These are phyloP conservation scores for Colletotrichum agaves DNA, from an alignment of 2,329 filamentous ascomycete genomes.

Conservation along the genomic window DNA sequence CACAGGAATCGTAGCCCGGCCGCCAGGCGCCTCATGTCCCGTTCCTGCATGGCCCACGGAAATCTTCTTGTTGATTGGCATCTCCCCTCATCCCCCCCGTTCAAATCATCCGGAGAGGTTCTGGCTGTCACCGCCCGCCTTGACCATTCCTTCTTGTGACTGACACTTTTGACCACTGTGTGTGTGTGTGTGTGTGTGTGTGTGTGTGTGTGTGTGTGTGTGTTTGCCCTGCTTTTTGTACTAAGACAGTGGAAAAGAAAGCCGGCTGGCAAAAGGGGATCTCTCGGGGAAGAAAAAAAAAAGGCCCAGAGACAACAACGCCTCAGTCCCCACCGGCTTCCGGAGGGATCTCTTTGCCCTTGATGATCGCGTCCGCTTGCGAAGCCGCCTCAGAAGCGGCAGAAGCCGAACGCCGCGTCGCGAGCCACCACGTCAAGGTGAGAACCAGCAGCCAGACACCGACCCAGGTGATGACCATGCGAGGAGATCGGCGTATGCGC, in stretches of 20 bases:
- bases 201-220: neutral
- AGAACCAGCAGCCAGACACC: conserved; percentile 34
- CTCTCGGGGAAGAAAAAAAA: neutral
- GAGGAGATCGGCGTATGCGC: conserved; percentile 25
- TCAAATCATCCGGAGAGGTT: neutral
- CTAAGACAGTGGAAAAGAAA: neutral
- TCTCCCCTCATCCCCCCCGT: neutral
- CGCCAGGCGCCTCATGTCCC: neutral
- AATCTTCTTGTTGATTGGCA: neutral
- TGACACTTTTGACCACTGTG: neutral
- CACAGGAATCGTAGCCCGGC: neutral
- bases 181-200: neutral
- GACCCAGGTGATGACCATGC: conserved; percentile 35
- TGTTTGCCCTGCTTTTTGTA: neutral
- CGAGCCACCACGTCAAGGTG: conserved; percentile 35
- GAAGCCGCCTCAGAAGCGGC: neutral
- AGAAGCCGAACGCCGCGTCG: conserved; percentile 14
- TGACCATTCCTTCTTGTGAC: neutral
- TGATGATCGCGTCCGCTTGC: conserved; percentile 25
- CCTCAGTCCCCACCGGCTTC: conserved; percentile 13
- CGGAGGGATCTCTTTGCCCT: conserved; percentile 29
- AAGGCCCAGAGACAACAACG: neutral
- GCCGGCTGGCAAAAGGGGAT: neutral
- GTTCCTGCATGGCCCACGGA: neutral
- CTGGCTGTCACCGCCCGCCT: no score